phyloP scores from a whole-genome alignment of 306 rosid genomes.

The Urtica urens region DNA sequence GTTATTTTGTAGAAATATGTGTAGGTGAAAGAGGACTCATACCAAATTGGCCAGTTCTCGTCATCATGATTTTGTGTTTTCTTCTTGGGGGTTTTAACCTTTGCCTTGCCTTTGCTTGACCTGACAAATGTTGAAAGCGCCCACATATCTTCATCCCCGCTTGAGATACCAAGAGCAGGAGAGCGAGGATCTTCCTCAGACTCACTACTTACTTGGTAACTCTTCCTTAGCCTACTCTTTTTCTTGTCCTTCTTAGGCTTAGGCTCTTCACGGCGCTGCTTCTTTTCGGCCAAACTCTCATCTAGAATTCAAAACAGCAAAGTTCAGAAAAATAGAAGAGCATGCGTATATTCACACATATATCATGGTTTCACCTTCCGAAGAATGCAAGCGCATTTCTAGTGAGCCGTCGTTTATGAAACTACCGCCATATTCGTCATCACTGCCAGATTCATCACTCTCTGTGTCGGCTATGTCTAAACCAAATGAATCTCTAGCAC shows the following conservation, averaged over 20 bases:
- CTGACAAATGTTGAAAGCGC: slow-evolving; percentile 44
- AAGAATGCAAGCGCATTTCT: slow-evolving; percentile 31
- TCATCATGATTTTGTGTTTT: slow-evolving; percentile 20
- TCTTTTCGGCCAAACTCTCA: slow-evolving; percentile 23
- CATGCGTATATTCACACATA: neutral
- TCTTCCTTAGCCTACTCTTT: slow-evolving; percentile 50
- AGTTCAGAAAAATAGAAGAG: neutral
- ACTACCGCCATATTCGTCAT: slow-evolving; percentile 63
- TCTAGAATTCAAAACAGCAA: slow-evolving; percentile 11
- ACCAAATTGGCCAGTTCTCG: slow-evolving; percentile 31
- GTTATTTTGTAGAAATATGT: neutral
- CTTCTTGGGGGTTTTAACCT: slow-evolving; percentile 23
- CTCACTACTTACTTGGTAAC: slow-evolving; percentile 36
- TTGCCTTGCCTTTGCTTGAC: slow-evolving; percentile 18
- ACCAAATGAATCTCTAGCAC: slow-evolving; percentile 67
- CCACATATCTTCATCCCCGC: slow-evolving; percentile 30
- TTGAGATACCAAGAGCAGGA: no score
- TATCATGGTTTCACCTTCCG: slow-evolving; percentile 28
- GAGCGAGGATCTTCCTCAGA: no score
- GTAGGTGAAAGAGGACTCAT: slow-evolving; percentile 1
- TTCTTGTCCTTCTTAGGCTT: slow-evolving; percentile 11
- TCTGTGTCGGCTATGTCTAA: slow-evolving; percentile 80
- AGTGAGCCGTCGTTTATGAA: slow-evolving; percentile 54
- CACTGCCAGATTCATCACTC: slow-evolving; percentile 46
- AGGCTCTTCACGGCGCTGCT: slow-evolving; percentile 20